Evolutionary conservation across 2,329 filamentous ascomycete species (phyloP).

Genomic region (Sporothrix pseudoabietina): DNA sequence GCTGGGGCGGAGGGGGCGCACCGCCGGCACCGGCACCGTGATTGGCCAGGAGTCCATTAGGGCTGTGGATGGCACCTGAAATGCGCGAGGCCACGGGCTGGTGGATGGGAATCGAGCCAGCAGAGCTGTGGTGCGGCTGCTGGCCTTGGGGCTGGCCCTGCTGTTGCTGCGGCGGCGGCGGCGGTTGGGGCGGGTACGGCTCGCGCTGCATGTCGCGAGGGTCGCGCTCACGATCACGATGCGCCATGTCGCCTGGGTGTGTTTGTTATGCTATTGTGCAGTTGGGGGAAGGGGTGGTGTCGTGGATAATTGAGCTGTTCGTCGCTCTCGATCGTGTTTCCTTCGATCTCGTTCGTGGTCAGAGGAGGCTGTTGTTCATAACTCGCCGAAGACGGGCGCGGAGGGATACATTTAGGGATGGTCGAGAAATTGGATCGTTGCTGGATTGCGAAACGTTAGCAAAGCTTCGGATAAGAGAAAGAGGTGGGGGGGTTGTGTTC

Average conservation of each 20-base stretch:
- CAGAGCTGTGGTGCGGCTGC: slow-evolving; percentile 80
- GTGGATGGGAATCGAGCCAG: slow-evolving; percentile 86
- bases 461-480: background rate
- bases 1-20: slow-evolving; percentile 47
- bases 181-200: slow-evolving; percentile 48
- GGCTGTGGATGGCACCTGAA: slow-evolving; percentile 82
- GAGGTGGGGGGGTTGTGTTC: background rate
- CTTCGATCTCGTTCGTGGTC: slow-evolving; percentile 49
- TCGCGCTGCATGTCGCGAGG: slow-evolving; percentile 65
- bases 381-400: slow-evolving; percentile 25
- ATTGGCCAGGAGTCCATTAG: slow-evolving; percentile 81
- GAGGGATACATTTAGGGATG: slow-evolving; percentile 30
- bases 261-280: slow-evolving; percentile 46
- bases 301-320: slow-evolving; percentile 49
- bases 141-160: slow-evolving; percentile 44
- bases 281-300: slow-evolving; percentile 43
- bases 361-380: slow-evolving; percentile 54
- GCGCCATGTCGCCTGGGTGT: slow-evolving; percentile 49
- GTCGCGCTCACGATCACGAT: slow-evolving; percentile 62
- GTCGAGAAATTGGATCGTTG: background rate
- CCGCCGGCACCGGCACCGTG: slow-evolving; percentile 53
- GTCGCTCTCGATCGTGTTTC: slow-evolving; percentile 39
- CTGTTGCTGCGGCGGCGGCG: slow-evolving; percentile 29
- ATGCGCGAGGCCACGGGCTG: slow-evolving; percentile 87
- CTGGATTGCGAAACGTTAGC: background rate